Evolutionary conservation across 208 protist genomes (phyloP).

Genomic region (Angomonas ambiguus): DNA sequence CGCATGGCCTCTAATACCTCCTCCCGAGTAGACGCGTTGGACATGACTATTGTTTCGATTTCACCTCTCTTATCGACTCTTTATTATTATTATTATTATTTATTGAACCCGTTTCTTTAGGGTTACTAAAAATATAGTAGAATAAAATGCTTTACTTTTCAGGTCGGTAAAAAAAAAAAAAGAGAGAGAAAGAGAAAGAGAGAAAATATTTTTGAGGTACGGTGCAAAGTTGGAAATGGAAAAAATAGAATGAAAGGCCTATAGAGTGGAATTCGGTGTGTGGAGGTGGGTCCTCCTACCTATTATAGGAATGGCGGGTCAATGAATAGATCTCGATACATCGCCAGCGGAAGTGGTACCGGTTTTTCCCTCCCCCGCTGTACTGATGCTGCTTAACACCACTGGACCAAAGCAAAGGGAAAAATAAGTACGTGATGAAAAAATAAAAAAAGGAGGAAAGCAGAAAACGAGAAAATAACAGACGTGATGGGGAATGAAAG

Average conservation of each 20-base stretch:
- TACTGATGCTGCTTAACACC: conserved; percentile 4
- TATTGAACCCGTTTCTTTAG: conserved; percentile 3
- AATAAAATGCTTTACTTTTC: too few species aligned
- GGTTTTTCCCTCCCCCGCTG: neutral
- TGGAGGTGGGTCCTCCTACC: too few species aligned
- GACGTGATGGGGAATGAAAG: too few species aligned
- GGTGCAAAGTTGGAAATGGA: neutral
- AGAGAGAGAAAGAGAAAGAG: conserved; percentile 16
- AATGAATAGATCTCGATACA: conserved; percentile 6
- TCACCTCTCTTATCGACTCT: too few species aligned
- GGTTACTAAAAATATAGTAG: conserved; percentile 8
- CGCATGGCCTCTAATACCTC: conserved; percentile 36
- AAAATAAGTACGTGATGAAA: neutral
- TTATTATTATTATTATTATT: too few species aligned
- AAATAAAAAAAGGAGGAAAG: too few species aligned
- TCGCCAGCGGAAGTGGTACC: neutral
- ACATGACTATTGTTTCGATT: too few species aligned
- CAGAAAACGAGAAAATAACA: too few species aligned
- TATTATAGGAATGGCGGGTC: too few species aligned
- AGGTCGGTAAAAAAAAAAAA: conserved; percentile 7
- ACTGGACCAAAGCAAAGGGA: neutral
- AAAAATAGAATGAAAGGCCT: neutral
- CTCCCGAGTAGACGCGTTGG: conserved; percentile 9
- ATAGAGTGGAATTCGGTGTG: too few species aligned
- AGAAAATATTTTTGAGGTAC: neutral